Conservation (phyloP, 164 flowering plant genomes). For the Stephania cephalantha region DNA sequence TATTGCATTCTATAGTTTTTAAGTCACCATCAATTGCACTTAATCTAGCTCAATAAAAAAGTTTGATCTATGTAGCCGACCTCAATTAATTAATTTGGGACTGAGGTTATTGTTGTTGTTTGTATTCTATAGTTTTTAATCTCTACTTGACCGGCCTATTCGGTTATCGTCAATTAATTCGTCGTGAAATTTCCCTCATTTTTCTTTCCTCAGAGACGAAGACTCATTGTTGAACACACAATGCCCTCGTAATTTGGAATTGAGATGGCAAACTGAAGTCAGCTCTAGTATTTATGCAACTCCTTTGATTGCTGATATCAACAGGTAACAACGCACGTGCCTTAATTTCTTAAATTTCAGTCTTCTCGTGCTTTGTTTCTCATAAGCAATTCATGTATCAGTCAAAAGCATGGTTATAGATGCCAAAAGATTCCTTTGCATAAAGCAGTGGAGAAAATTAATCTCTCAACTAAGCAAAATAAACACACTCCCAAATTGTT, state of each 20-base stretch:
- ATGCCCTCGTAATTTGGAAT: conserved; percentile 87
- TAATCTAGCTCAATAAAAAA: too few relatives aligned
- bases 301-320: conserved; percentile 93
- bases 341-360: not conserved
- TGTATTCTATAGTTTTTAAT: not conserved
- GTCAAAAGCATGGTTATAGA: too few relatives aligned
- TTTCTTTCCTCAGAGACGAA: conserved; percentile 60
- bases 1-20: not conserved
- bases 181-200: not conserved
- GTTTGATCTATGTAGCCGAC: too few relatives aligned
- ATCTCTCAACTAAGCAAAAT: too few relatives aligned
- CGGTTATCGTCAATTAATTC: not conserved
- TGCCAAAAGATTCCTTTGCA: too few relatives aligned
- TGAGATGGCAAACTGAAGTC: conserved; percentile 97
- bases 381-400: not conserved
- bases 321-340: conserved; percentile 41
- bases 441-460: too few relatives aligned
- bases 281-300: conserved; percentile 95
- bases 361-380: not conserved
- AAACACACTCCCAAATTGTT: too few relatives aligned
- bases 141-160: not conserved
- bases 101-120: too few relatives aligned
- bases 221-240: conserved; percentile 73
- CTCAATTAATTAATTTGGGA: too few relatives aligned
- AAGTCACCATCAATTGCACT: too few relatives aligned